Base-by-base conservation (phyloP, 164 flowering plant genomes). In the Hamamelis virginiana region DNA sequence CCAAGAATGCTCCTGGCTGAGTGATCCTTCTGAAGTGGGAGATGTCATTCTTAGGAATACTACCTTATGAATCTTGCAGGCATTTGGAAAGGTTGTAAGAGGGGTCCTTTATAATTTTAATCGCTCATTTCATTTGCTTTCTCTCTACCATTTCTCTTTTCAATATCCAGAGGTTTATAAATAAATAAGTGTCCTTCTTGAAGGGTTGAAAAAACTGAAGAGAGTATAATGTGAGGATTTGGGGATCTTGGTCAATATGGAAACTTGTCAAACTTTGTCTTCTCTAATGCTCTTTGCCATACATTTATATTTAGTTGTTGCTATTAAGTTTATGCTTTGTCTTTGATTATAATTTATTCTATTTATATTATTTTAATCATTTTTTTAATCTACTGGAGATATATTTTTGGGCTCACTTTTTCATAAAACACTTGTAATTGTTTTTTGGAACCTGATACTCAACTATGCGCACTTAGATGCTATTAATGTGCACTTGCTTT, bases 401-500 rank as follows among this genome's bases (percentile, higher is more conserved):
- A 33, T 9, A 16, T 18, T 16, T n/a, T n/a, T n/a, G n/a, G n/a
- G 4, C 61, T 56, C 45, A 53, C 57, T 38, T 70, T 41, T 33
- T 66, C 50, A 21, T 14, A 1, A 16, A 44, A 28, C 10, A 12
- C 23, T 16, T 45, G 10, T 41, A 18, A n/a, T n/a, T n/a, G 27
- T 13, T 11, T 8, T n/a, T 59, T 59, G 43, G 21, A 21, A 25
- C 21, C 55, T 18, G 6, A 16, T 13, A 16, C 22, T 22, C 1
- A 22, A 44, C 38, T 27, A 65, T 21, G 5, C 16, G 10, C 9
- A 50, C 48, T 28, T 26, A 0, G 25, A 18, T 60, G 23, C 6
- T 15, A 18, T 57, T 23, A 50, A 15, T 16, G 18, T 51, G 50
- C 28, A 22, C 23, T 28, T 45, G 18, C 41, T 68, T 72, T 75